These are phyloP conservation scores for Abrus pulchellus DNA, from an alignment of 306 rosid species.

Conservation along the genomic window DNA sequence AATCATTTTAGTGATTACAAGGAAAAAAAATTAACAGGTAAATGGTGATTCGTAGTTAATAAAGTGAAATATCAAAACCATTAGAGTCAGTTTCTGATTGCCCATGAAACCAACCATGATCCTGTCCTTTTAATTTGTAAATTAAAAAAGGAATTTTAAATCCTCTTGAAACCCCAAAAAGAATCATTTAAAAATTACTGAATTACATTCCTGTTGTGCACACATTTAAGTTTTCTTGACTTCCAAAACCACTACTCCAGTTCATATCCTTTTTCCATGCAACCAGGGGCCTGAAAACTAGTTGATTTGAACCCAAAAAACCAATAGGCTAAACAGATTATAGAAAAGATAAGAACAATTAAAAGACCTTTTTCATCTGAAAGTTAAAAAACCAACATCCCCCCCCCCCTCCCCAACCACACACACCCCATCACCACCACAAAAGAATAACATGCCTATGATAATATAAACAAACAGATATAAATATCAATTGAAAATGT, in stretches of 20 bases:
- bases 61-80: neutral
- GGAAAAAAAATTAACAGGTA: neutral
- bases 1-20: slow-evolving; percentile 10
- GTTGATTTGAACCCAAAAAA: slow-evolving; percentile 17
- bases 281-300: neutral
- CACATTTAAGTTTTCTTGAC: slow-evolving; percentile 5
- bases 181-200: neutral
- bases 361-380: neutral
- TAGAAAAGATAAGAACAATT: neutral
- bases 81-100: neutral
- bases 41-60: neutral
- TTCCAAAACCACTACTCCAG: slow-evolving; percentile 1
- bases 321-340: slow-evolving; percentile 19
- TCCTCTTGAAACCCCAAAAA: slow-evolving; percentile 10
- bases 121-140: neutral
- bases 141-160: slow-evolving; percentile 5
- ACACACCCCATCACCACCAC: neutral
- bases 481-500: neutral
- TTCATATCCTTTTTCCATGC: neutral
- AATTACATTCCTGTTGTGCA: neutral
- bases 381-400: neutral
- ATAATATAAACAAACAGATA: slow-evolving; percentile 19
- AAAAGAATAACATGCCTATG: neutral
- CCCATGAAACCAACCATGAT: neutral
- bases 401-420: too few species aligned